These are phyloP conservation scores for Termitomyces sp. DNA, from an alignment of 768 basidiomycete genomes.

Conservation along the genomic window DNA sequence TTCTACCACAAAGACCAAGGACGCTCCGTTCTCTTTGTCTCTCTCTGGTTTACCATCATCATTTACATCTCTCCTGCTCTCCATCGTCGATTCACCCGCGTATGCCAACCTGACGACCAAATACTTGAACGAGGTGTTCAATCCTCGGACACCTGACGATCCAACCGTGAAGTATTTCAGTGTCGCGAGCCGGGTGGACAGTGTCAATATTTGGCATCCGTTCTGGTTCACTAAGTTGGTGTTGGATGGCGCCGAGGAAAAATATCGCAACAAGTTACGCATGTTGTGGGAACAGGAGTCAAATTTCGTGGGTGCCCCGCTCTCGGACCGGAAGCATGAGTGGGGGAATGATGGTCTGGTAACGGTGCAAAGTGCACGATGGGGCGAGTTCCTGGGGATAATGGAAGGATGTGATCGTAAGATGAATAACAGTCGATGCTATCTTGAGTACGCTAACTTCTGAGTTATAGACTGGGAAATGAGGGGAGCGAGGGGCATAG, in stretches of 20 bases:
- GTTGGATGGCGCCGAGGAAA: slow-evolving; percentile 77
- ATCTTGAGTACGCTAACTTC: background rate
- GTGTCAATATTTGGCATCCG: slow-evolving; percentile 81
- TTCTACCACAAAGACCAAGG: slow-evolving; percentile 17
- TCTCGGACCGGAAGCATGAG: slow-evolving; percentile 47
- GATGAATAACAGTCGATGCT: slow-evolving; percentile 11
- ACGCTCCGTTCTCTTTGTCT: slow-evolving; percentile 38
- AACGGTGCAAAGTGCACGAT: slow-evolving; percentile 85
- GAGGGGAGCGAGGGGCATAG: slow-evolving; percentile 80
- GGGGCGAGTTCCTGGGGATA: slow-evolving; percentile 93
- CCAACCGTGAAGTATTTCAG: slow-evolving; percentile 88
- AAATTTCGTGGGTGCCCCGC: slow-evolving; percentile 19
- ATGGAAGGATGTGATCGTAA: slow-evolving; percentile 83
- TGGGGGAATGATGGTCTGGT: slow-evolving; percentile 94
- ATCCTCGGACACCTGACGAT: slow-evolving; percentile 74
- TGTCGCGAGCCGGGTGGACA: slow-evolving; percentile 71
- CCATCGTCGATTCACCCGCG: slow-evolving; percentile 91
- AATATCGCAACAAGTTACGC: slow-evolving; percentile 41
- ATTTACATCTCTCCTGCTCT: slow-evolving; percentile 82
- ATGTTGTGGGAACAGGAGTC: slow-evolving; percentile 26
- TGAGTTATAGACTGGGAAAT: slow-evolving; percentile 75
- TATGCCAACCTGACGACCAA: slow-evolving; percentile 89
- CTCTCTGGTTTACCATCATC: slow-evolving; percentile 71
- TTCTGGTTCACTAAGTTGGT: slow-evolving; percentile 97
- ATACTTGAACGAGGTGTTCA: slow-evolving; percentile 78